Conservation (phyloP, 495 filamentous ascomycete species). For the Aspergillus ostianus region DNA sequence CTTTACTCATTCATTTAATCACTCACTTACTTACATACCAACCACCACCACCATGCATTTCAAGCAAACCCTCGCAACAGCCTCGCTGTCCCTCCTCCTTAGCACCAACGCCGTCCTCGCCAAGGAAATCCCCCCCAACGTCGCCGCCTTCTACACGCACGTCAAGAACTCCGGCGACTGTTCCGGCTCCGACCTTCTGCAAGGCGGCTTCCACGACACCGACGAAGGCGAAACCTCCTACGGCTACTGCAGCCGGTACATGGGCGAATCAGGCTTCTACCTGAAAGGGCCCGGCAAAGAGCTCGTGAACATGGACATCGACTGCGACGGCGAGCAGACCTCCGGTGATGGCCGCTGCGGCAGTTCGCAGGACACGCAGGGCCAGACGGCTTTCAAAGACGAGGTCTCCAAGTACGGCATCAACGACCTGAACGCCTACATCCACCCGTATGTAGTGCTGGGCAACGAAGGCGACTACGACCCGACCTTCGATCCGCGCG, state of each 20-base stretch:
- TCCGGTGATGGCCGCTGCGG: slow-evolving; percentile 45
- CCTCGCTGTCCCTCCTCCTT: background rate
- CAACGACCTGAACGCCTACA: slow-evolving; percentile 56
- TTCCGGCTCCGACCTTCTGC: background rate
- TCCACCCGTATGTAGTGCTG: slow-evolving; percentile 66
- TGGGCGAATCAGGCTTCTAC: background rate
- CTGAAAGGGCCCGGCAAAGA: background rate
- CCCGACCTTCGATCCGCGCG: slow-evolving; percentile 45
- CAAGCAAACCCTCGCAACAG: background rate
- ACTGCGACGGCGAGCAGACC: slow-evolving; percentile 61
- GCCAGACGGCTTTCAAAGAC: slow-evolving; percentile 53
- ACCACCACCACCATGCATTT: background rate
- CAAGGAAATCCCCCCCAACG: background rate
- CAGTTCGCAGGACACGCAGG: slow-evolving; percentile 50
- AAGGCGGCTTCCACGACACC: background rate
- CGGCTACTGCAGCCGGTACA: background rate
- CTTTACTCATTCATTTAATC: no score
- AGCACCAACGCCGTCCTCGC: background rate
- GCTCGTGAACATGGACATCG: slow-evolving; percentile 56
- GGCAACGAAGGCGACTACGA: slow-evolving; percentile 48
- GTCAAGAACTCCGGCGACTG: background rate
- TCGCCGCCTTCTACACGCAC: background rate
- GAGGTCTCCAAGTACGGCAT: slow-evolving; percentile 45
- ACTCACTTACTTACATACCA: background rate
- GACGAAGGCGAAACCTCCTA: background rate